These are phyloP conservation scores for Stagonosporopsis cucurbitacearum DNA, from an alignment of 2,329 filamentous ascomycete genomes.

Conservation along the genomic window DNA sequence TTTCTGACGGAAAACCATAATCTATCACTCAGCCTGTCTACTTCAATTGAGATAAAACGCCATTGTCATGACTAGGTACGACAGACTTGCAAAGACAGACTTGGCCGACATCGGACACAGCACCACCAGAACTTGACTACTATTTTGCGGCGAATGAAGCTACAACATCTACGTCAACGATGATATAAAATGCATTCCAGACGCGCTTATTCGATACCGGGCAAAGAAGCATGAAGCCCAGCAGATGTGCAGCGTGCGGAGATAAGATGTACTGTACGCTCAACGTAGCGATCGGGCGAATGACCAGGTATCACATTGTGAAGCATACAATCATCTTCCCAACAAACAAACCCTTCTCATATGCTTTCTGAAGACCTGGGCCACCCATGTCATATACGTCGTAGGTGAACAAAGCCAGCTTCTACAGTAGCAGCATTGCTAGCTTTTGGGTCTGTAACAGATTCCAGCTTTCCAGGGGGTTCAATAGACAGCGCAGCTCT, in stretches of 20 bases:
- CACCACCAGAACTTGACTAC: slow-evolving; percentile 47
- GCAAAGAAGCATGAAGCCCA: slow-evolving; percentile 40
- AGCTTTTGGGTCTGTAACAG: not conserved
- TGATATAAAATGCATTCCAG: not conserved
- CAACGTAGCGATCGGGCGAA: slow-evolving; percentile 36
- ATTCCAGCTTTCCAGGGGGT: not conserved
- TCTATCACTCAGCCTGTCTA: not conserved
- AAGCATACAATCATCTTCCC: slow-evolving; percentile 31
- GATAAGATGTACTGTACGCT: slow-evolving; percentile 36
- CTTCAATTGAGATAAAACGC: not conserved
- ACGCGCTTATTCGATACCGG: slow-evolving; percentile 33
- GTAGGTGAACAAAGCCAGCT: not conserved
- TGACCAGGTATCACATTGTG: slow-evolving; percentile 35
- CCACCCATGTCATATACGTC: slow-evolving; percentile 22
- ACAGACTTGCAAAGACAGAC: slow-evolving; percentile 52
- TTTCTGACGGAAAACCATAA: no score
- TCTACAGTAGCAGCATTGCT: not conserved
- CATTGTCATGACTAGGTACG: slow-evolving; percentile 49
- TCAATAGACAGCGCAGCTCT: not conserved
- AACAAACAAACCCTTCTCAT: slow-evolving; percentile 26
- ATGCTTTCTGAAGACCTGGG: slow-evolving; percentile 27
- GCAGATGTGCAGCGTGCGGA: slow-evolving; percentile 33
- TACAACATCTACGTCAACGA: not conserved
- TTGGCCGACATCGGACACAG: slow-evolving; percentile 50
- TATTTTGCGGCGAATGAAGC: slow-evolving; percentile 49